A percentile compares a stretch with the other conserved stretches of the same genome.
Conservation (phyloP, 768 basidiomycete genomes). For the Albatrellus ellisii region DNA sequence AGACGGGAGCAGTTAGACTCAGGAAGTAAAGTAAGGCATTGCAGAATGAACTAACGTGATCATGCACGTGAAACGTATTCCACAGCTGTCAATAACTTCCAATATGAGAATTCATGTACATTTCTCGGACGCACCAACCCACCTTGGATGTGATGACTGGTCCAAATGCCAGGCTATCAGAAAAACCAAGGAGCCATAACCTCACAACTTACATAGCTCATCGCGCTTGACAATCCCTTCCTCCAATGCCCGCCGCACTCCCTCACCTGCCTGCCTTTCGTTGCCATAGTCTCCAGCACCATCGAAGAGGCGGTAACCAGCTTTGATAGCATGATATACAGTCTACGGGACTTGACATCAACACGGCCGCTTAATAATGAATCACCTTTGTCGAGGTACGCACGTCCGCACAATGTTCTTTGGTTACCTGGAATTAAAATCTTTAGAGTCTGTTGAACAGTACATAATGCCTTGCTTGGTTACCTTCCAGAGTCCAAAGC, state of each 20-base stretch:
- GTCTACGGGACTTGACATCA: constrained; percentile 32
- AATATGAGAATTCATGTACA: background rate
- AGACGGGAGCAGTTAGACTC: too few relatives aligned
- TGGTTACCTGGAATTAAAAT: constrained; percentile 33
- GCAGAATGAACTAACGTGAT: constrained; percentile 37
- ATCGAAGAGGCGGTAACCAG: constrained; percentile 79
- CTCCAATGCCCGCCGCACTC: constrained; percentile 60
- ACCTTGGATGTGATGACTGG: constrained; percentile 79
- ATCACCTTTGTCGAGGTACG: constrained; percentile 11
- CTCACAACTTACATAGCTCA: constrained; percentile 55
- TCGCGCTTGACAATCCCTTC: constrained; percentile 82
- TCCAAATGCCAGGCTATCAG: constrained; percentile 1
- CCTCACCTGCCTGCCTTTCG: constrained; percentile 75
- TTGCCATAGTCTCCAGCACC: constrained; percentile 85
- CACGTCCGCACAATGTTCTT: constrained; percentile 46
- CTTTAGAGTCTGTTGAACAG: background rate
- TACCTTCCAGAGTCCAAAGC: constrained; percentile 66
- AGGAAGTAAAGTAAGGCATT: background rate
- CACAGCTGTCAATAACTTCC: constrained; percentile 38
- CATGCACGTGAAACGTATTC: constrained; percentile 80
- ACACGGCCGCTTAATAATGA: background rate
- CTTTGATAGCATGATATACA: constrained; percentile 78
- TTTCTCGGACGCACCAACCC: constrained; percentile 5
- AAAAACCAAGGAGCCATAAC: background rate
- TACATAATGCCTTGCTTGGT: constrained; percentile 4